Conservation (phyloP, 2,329 filamentous ascomycete genomes). For the Hymenoscyphus occultus region DNA sequence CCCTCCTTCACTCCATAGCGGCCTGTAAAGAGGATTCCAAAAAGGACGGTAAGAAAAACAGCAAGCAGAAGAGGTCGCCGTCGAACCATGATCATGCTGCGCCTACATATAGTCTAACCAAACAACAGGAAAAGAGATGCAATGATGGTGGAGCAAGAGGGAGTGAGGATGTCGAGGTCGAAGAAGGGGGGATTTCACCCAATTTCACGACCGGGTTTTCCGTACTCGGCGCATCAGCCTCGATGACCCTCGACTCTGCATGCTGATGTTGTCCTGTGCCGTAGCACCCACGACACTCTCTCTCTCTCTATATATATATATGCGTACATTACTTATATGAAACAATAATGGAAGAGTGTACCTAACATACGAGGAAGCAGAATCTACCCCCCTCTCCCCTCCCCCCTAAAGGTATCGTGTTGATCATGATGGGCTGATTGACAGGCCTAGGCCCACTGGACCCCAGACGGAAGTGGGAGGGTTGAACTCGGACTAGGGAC, state of each 20-base stretch:
- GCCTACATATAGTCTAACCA: conserved; percentile 19
- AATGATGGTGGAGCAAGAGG: background rate
- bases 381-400: too few species aligned
- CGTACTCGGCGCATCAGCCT: background rate
- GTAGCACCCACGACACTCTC: background rate
- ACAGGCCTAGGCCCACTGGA: too few species aligned
- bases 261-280: background rate
- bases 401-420: too few species aligned
- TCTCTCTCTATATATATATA: background rate
- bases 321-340: background rate
- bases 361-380: too few species aligned
- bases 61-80: conserved; percentile 22
- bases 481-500: too few species aligned
- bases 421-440: too few species aligned
- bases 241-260: background rate
- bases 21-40: conserved; percentile 21
- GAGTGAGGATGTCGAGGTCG: background rate
- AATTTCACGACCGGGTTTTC: background rate
- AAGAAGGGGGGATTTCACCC: background rate
- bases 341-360: background rate
- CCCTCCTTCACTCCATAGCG: conserved; percentile 17
- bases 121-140: background rate
- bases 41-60: conserved; percentile 24
- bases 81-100: conserved; percentile 24
- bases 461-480: too few species aligned